phyloP scores from a whole-genome alignment of 2,329 filamentous ascomycete species.

The Nemania serpens region DNA sequence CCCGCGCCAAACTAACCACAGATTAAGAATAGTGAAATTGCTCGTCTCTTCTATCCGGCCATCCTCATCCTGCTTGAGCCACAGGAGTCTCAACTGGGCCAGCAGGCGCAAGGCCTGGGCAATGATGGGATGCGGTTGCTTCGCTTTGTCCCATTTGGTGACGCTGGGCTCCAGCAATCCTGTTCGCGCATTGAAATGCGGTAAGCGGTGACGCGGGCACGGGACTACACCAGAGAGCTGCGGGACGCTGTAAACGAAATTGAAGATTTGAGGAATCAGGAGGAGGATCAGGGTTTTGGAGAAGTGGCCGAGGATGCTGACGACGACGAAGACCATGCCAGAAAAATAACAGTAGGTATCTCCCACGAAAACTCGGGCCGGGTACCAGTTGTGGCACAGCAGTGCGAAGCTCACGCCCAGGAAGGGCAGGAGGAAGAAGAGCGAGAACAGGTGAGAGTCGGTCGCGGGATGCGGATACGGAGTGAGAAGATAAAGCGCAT shows the following conservation, averaged over 20 bases:
- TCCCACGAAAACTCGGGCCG: conserved; percentile 91
- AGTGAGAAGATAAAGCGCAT: conserved; percentile 82
- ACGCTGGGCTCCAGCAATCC: conserved; percentile 86
- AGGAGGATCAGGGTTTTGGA: conserved; percentile 93
- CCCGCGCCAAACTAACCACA: conserved; percentile 95
- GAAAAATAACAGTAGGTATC: conserved; percentile 99
- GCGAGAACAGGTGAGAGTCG: conserved; percentile 93
- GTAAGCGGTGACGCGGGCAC: conserved; percentile 90
- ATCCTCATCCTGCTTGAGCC: conserved; percentile 67
- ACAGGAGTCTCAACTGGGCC: conserved; percentile 68
- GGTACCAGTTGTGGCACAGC: conserved; percentile 92
- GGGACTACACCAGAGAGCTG: conserved; percentile 90
- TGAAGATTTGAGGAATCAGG: conserved; percentile 92
- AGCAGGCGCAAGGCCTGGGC: conserved; percentile 69
- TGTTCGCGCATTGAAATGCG: conserved; percentile 82
- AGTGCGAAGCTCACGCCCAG: conserved; percentile 88
- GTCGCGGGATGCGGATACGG: conserved; percentile 90
- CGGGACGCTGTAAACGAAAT: conserved; percentile 91
- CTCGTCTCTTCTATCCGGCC: conserved; percentile 78
- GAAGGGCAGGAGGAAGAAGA: conserved; percentile 93
- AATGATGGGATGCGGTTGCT: conserved; percentile 70
- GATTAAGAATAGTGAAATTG: conserved; percentile 91
- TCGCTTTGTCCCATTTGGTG: conserved; percentile 71
- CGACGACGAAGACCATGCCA: conserved; percentile 97
- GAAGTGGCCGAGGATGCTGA: conserved; percentile 96